phyloP scores from a whole-genome alignment of 108 stramenopile species.

The Discostella stelligeroides region DNA sequence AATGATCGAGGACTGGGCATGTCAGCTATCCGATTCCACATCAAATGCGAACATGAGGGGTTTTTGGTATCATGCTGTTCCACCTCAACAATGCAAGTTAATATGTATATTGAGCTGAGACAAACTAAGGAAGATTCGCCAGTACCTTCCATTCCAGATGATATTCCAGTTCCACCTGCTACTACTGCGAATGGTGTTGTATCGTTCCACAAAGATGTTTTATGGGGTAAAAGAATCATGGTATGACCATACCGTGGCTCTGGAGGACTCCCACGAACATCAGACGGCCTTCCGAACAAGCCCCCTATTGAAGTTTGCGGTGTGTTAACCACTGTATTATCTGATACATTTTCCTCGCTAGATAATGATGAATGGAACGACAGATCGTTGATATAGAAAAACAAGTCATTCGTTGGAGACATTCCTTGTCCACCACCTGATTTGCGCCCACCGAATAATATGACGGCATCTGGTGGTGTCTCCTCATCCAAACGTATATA shows the following conservation, averaged over 20 bases:
- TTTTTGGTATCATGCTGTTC: not conserved
- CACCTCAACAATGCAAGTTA: slow-evolving; percentile 28
- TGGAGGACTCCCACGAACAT: slow-evolving; percentile 57
- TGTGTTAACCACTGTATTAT: not conserved
- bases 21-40: slow-evolving; percentile 45
- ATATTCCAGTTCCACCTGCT: slow-evolving; percentile 37
- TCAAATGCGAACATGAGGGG: slow-evolving; percentile 19
- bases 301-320: not conserved
- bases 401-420: slow-evolving; percentile 47
- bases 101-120: slow-evolving; percentile 34
- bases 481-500: not conserved
- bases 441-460: slow-evolving; percentile 44
- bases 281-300: slow-evolving; percentile 32
- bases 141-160: slow-evolving; percentile 3
- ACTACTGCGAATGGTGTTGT: slow-evolving; percentile 31
- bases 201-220: slow-evolving; percentile 17
- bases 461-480: slow-evolving; percentile 13
- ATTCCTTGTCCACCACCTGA: slow-evolving; percentile 23
- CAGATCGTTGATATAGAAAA: slow-evolving; percentile 48
- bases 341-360: too few species aligned
- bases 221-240: slow-evolving; percentile 50
- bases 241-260: slow-evolving; percentile 76
- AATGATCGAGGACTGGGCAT: slow-evolving; percentile 45
- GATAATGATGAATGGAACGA: not conserved
- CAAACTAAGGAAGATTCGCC: slow-evolving; percentile 13